These are phyloP conservation scores for Pyricularia sp. DNA, from an alignment of 2,329 filamentous ascomycete species.

Conservation along the genomic window DNA sequence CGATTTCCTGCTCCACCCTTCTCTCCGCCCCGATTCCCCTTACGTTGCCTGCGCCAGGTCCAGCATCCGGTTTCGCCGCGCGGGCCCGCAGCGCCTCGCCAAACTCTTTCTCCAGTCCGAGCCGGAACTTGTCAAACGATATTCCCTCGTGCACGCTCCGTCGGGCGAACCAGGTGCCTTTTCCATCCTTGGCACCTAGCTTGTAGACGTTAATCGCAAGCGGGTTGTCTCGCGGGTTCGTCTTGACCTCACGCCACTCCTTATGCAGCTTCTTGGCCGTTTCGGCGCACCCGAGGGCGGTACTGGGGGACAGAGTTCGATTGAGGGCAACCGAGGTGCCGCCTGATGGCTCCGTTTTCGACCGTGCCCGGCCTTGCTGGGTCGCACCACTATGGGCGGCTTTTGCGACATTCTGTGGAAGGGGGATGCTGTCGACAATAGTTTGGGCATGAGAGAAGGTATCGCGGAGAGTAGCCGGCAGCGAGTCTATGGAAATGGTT, in stretches of 20 bases:
- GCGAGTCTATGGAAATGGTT: constrained; percentile 10
- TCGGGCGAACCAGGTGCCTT: constrained; percentile 81
- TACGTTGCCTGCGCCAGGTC: constrained; percentile 61
- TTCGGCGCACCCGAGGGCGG: constrained; percentile 20
- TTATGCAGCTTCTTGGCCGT: constrained; percentile 50
- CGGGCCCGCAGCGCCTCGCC: constrained; percentile 57
- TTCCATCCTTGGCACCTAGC: constrained; percentile 62
- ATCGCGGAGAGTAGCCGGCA: constrained; percentile 7
- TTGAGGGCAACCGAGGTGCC: constrained; percentile 37
- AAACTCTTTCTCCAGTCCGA: constrained; percentile 68
- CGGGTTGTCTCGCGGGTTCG: constrained; percentile 60
- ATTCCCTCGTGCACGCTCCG: constrained; percentile 70
- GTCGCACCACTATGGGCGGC: not conserved
- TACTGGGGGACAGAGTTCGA: constrained; percentile 23
- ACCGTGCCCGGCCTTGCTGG: constrained; percentile 32
- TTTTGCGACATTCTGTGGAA: constrained; percentile 1
- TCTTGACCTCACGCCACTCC: constrained; percentile 77
- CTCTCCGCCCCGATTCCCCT: constrained; percentile 76
- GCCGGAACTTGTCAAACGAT: constrained; percentile 64
- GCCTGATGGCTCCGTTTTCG: constrained; percentile 37
- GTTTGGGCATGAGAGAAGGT: constrained; percentile 9
- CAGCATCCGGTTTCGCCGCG: constrained; percentile 28
- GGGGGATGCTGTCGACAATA: constrained; percentile 9
- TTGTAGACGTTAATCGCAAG: constrained; percentile 70
- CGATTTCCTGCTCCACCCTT: constrained; percentile 49